A percentile compares a stretch with the other conserved stretches of the same genome.
Evolutionary conservation across 305 asterid species (phyloP).

Genomic region (Salvia sclarea): DNA sequence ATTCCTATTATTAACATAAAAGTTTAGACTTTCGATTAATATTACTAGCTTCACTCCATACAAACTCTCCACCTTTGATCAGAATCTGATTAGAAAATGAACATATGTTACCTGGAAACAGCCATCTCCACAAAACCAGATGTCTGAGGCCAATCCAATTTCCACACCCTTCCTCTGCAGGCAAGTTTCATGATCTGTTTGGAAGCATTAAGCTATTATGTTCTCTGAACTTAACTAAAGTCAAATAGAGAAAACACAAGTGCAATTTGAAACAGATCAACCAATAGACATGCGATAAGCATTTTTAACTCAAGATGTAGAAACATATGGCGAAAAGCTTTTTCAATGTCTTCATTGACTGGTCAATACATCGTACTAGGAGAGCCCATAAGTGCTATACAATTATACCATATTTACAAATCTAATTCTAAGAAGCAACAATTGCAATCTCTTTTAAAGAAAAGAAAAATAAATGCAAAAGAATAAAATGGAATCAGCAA

Average conservation of each 20-base stretch:
- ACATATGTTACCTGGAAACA: conserved; percentile 69
- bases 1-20: conserved; percentile 21
- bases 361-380: too few relatives aligned
- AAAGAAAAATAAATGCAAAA: conserved; percentile 19
- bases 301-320: neutral
- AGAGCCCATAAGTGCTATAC: too few relatives aligned
- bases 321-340: too few relatives aligned
- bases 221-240: conserved; percentile 25
- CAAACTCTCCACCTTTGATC: neutral
- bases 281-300: conserved; percentile 11
- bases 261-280: conserved; percentile 14
- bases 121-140: conserved; percentile 83
- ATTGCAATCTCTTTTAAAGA: neutral
- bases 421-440: neutral
- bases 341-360: too few relatives aligned
- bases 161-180: conserved; percentile 44
- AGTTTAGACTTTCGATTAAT: conserved; percentile 3
- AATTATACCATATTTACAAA: too few relatives aligned
- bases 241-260: neutral
- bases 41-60: conserved; percentile 12
- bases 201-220: conserved; percentile 37
- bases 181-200: conserved; percentile 87
- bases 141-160: conserved; percentile 48
- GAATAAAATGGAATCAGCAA: conserved; percentile 2
- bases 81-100: conserved; percentile 22